Base-by-base conservation (phyloP, 73 alveolate genomes). In the Halteria grandinella region DNA sequence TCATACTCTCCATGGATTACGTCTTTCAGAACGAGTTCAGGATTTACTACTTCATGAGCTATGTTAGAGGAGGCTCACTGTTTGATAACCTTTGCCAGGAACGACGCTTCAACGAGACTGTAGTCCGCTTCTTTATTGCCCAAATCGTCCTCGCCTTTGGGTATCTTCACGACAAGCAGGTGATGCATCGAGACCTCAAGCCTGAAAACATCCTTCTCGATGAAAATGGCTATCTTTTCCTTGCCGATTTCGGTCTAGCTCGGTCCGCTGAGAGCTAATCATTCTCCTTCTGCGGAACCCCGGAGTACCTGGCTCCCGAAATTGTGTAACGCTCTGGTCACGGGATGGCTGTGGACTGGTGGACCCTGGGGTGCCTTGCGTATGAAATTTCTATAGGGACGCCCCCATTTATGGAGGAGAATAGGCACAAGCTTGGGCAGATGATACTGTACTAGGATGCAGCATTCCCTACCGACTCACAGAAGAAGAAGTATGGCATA, bases 231-330 rank as follows among this genome's bases (percentile, higher is more conserved):
- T 79, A 88, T 70, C 41, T 92, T 52, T 75, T 81, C 84, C 77
- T 91, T 20, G 89, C 97, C 23, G 97, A 91, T 79, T 91, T 91
- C 60, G 97, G 97, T 4, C 70, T 91, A 21, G 48, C 86, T 21
- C 71, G 73, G 49, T 82, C 73, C 53, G 18, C 33, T 25, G 45
- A 43, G 17, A 87, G 83, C 32, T 62, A 51, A 41, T 72, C 91
- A 1, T 73, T 54, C 71, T 48, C 91, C 2, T 77, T 89, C 50
- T 89, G 96, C 49, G 96, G 96, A 31, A 84, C 96, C 8, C 91
- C 96, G 10, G 96, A 89, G 66, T 81, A 82, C 55, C 63, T 89
- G 71, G 95, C 95, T 20, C 95, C 95, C 12, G 95, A 87, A 43
- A 81, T 87, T 17, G 52, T 87, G 21, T 63, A 74, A 39, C 55